A percentile compares a stretch with the other conserved stretches of the same genome.
These are phyloP conservation scores for Tephrocybe sp. DNA, from an alignment of 768 basidiomycete species.

Conservation along the genomic window DNA sequence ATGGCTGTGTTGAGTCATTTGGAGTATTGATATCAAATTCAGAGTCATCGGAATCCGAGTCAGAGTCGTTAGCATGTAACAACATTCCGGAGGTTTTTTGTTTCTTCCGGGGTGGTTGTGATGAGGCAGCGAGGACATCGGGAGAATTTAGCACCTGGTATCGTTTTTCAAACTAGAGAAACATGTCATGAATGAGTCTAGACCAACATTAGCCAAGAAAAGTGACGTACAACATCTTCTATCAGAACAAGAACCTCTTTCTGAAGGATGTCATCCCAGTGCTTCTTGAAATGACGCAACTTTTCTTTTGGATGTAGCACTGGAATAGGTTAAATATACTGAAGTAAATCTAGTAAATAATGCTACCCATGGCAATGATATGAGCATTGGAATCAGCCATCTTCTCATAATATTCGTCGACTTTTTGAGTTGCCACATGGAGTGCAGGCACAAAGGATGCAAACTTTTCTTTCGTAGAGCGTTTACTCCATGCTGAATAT, in stretches of 20 bases:
- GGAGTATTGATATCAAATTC: not conserved
- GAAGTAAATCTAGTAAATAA: not conserved
- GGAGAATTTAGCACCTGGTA: not conserved
- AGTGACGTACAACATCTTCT: not conserved
- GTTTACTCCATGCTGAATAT: not conserved
- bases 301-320: not conserved
- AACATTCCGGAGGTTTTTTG: not conserved
- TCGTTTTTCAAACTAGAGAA: not conserved
- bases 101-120: not conserved
- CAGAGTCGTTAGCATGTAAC: not conserved
- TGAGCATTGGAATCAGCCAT: slow-evolving; percentile 30
- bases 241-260: not conserved
- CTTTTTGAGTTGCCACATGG: slow-evolving; percentile 26
- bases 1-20: not conserved
- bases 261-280: not conserved
- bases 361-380: slow-evolving; percentile 31
- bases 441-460: slow-evolving; percentile 14
- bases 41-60: not conserved
- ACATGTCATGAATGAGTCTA: not conserved
- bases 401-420: slow-evolving; percentile 33
- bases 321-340: not conserved
- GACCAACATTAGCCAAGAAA: too few relatives aligned
- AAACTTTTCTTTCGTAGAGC: not conserved
- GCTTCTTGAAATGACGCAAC: not conserved
- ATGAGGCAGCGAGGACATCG: not conserved